Percentiles rank a stretch among this genome's conserved stretches.
Evolutionary conservation across 495 filamentous ascomycete genomes (phyloP).

Genomic region (Neurospora hispaniola): DNA sequence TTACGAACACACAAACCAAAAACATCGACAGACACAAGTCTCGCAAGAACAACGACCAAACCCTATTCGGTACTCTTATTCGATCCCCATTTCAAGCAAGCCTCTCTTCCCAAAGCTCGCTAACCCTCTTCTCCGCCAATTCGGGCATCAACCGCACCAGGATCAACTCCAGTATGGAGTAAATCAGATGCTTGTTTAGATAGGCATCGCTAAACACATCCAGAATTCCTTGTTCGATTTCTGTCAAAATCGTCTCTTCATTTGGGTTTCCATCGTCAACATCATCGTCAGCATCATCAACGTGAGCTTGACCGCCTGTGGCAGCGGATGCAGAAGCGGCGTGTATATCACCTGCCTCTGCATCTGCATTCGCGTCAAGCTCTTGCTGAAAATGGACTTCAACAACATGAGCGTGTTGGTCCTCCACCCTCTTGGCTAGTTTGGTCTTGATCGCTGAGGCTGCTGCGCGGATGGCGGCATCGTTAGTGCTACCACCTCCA

Average conservation of each 20-base stretch:
- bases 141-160: constrained; percentile 76
- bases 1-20: neutral
- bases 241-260: constrained; percentile 26
- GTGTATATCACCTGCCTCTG: neutral
- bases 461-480: neutral
- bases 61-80: neutral
- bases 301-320: neutral
- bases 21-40: neutral
- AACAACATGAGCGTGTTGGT: neutral
- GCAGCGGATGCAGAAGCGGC: neutral
- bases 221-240: constrained; percentile 48
- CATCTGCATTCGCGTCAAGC: neutral
- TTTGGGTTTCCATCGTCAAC: constrained; percentile 14
- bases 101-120: constrained; percentile 63
- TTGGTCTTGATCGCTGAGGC: neutral
- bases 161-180: constrained; percentile 64
- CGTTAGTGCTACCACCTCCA: neutral
- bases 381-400: neutral
- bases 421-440: neutral
- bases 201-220: constrained; percentile 72
- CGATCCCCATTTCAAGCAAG: constrained; percentile 32
- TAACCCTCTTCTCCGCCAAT: constrained; percentile 60
- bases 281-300: constrained; percentile 1
- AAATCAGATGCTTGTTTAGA: constrained; percentile 82
- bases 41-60: neutral